Percentiles rank a stretch among this genome's conserved stretches.
phyloP scores from a whole-genome alignment of 2,329 filamentous ascomycete genomes.

The Blastomyces percursus region DNA sequence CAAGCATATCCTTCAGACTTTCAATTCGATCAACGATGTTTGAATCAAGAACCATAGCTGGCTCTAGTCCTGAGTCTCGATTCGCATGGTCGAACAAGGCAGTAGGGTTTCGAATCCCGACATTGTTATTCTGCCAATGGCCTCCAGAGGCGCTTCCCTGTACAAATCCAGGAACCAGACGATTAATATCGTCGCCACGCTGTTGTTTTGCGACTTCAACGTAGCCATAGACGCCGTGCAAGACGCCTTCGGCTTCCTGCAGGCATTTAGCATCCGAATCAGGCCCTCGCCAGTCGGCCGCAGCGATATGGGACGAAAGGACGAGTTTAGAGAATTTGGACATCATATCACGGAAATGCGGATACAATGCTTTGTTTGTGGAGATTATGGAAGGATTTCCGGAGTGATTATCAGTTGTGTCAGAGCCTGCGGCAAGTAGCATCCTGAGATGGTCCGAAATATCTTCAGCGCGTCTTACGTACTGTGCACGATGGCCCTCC shows the following conservation, averaged over 20 bases:
- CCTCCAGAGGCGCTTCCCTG: conserved; percentile 73
- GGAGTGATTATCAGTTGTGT: conserved; percentile 96
- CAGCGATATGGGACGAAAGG: conserved; percentile 93
- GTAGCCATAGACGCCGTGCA: conserved; percentile 89
- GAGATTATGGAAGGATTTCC: conserved; percentile 99
- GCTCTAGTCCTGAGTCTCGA: conserved; percentile 60
- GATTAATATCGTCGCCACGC: conserved; percentile 80
- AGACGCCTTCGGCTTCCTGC: conserved; percentile 92
- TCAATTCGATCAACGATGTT: conserved; percentile 73
- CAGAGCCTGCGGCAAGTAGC: conserved; percentile 87
- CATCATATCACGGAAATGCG: conserved; percentile 98
- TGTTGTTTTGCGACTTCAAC: conserved; percentile 92
- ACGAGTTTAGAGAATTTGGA: conserved; percentile 99
- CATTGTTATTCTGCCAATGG: conserved; percentile 66
- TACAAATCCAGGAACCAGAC: conserved; percentile 89
- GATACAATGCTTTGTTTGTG: conserved; percentile 92
- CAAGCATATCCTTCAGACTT: conserved; percentile 71
- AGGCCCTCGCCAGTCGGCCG: conserved; percentile 86
- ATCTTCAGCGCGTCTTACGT: conserved; percentile 89
- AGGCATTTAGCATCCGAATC: conserved; percentile 93
- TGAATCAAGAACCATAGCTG: conserved; percentile 61
- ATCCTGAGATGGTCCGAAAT: conserved; percentile 93
- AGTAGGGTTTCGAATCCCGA: conserved; percentile 52
- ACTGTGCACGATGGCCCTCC: conserved; percentile 72
- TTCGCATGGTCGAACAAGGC: conserved; percentile 70